phyloP scores from a whole-genome alignment of 163 green algal species.

The Prototheca wickerhamii region DNA sequence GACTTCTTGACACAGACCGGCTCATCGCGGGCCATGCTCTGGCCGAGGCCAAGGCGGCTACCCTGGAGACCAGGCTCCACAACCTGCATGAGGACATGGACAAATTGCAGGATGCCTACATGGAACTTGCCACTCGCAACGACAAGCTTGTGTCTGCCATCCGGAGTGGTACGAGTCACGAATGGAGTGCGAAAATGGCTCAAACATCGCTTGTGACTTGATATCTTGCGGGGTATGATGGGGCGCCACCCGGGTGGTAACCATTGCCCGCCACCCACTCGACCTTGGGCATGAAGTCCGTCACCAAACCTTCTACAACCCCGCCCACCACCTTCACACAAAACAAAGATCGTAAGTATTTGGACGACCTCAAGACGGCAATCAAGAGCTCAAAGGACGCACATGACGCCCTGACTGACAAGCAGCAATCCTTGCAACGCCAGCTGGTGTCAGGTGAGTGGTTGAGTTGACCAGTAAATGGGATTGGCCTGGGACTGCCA shows the following conservation, averaged over 20 bases:
- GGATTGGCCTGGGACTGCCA: too few species aligned
- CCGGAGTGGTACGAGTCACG: not conserved
- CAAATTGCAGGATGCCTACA: slow-evolving; percentile 15
- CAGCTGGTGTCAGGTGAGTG: not conserved
- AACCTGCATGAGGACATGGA: not conserved
- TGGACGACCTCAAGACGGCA: not conserved
- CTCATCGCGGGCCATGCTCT: not conserved
- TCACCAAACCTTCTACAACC: too few species aligned
- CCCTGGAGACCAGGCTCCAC: slow-evolving; percentile 3
- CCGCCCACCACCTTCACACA: too few species aligned
- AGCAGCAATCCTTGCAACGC: not conserved
- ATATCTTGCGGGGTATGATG: too few species aligned
- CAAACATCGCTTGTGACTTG: not conserved
- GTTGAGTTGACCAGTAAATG: too few species aligned
- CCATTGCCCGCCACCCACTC: too few species aligned
- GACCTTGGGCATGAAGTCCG: too few species aligned
- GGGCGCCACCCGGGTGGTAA: too few species aligned
- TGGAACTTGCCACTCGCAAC: slow-evolving; percentile 10
- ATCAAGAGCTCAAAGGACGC: not conserved
- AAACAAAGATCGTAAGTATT: not conserved
- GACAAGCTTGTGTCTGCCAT: slow-evolving; percentile 1
- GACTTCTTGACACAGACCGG: not conserved
- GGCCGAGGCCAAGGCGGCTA: not conserved
- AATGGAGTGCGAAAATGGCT: too few species aligned
- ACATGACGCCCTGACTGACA: not conserved